phyloP scores from a whole-genome alignment of 2,329 filamentous ascomycete genomes.

The Xylariales sp. region DNA sequence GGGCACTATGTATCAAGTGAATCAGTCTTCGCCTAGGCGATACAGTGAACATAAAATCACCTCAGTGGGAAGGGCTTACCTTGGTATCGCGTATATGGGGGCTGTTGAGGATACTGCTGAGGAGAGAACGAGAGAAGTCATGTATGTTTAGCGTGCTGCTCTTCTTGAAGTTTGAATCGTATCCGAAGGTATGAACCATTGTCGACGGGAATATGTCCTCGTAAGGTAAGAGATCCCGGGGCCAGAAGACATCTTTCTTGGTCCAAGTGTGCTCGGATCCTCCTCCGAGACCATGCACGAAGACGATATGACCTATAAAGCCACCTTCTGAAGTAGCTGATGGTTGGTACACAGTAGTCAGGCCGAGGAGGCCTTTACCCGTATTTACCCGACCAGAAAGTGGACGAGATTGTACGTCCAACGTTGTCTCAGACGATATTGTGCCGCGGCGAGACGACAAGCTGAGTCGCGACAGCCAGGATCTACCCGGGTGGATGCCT shows the following conservation, averaged over 20 bases:
- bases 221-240: constrained; percentile 8
- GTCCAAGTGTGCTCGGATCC: constrained; percentile 32
- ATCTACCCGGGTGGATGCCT: too few species aligned
- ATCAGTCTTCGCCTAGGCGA: constrained; percentile 10
- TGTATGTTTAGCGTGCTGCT: constrained; percentile 25
- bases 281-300: constrained; percentile 36
- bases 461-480: too few species aligned
- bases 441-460: too few species aligned
- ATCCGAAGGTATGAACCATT: constrained; percentile 7
- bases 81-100: background rate
- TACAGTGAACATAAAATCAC: constrained; percentile 14
- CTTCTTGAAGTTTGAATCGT: constrained; percentile 11
- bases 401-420: too few species aligned
- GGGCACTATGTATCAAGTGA: constrained; percentile 18
- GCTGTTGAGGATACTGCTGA: constrained; percentile 12
- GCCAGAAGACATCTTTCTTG: constrained; percentile 8
- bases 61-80: constrained; percentile 5
- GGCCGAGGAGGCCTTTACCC: constrained; percentile 14
- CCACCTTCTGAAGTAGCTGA: constrained; percentile 9
- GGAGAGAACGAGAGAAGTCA: constrained; percentile 27
- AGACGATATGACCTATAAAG: constrained; percentile 29
- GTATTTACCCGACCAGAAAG: too few species aligned
- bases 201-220: constrained; percentile 3
- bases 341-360: constrained; percentile 18
- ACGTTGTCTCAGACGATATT: too few species aligned